Conservation (phyloP, 1,284 basidiomycete species). For the Ustilago cynodontis region DNA sequence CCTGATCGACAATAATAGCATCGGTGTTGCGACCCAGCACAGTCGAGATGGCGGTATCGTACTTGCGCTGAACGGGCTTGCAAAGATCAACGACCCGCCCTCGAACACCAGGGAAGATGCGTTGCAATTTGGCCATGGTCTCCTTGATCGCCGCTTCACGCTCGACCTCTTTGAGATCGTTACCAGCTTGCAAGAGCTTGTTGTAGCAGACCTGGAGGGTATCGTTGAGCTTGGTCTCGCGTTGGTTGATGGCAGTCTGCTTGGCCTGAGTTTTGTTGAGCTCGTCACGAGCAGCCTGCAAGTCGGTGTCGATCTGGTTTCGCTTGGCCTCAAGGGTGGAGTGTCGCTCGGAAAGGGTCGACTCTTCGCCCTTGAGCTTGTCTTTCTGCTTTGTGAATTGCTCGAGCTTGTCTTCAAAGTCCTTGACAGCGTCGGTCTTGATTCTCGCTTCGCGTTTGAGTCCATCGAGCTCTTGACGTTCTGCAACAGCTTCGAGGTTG, state of each 20-base stretch:
- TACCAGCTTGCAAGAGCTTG: conserved; percentile 76
- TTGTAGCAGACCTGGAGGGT: conserved; percentile 85
- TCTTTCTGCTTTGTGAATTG: conserved; percentile 77
- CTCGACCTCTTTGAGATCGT: conserved; percentile 77
- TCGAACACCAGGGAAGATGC: conserved; percentile 71
- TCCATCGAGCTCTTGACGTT: conserved; percentile 86
- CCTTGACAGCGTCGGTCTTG: conserved; percentile 75
- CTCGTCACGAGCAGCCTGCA: conserved; percentile 75
- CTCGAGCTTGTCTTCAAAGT: conserved; percentile 75
- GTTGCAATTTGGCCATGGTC: conserved; percentile 82
- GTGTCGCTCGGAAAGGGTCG: conserved; percentile 75
- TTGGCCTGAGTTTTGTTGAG: conserved; percentile 82
- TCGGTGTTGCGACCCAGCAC: conserved; percentile 94
- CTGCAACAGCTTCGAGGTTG: conserved; percentile 82
- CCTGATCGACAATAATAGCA: conserved; percentile 93
- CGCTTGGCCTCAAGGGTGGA: conserved; percentile 70
- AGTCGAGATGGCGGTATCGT: conserved; percentile 93
- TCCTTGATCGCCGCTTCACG: conserved; percentile 87
- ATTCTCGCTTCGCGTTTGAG: conserved; percentile 87
- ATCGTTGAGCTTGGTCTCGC: conserved; percentile 77
- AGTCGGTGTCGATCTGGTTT: conserved; percentile 27
- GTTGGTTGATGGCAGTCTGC: conserved; percentile 75
- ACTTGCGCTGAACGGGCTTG: conserved; percentile 91
- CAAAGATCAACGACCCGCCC: conserved; percentile 92
- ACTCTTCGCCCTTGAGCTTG: conserved; percentile 77